These are phyloP conservation scores for Elaeis oleifera DNA, from an alignment of 202 grass and related monocot species.

Conservation along the genomic window DNA sequence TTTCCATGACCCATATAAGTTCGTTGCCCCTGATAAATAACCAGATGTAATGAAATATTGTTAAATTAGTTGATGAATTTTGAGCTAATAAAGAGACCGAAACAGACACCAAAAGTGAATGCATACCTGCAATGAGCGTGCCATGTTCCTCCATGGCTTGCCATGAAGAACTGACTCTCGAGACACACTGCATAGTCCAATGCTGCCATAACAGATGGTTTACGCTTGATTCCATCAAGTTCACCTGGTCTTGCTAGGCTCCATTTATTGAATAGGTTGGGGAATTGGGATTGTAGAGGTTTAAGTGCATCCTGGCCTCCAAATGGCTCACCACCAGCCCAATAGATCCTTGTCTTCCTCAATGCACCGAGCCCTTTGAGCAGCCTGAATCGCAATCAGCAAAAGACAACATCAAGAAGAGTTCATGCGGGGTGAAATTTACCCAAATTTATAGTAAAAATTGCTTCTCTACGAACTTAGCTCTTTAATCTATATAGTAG, in stretches of 20 bases:
- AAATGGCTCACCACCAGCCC: conserved; percentile 38
- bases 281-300: conserved; percentile 14
- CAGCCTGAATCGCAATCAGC: conserved; percentile 15
- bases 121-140: conserved; percentile 21
- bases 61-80: not conserved
- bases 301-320: conserved; percentile 19
- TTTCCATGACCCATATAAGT: conserved; percentile 31
- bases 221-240: conserved; percentile 20
- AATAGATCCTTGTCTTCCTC: conserved; percentile 29
- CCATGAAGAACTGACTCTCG: conserved; percentile 28
- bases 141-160: conserved; percentile 43
- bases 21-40: conserved; percentile 27
- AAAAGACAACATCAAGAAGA: no score
- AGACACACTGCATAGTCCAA: conserved; percentile 33
- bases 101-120: not conserved
- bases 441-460: no score
- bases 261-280: conserved; percentile 38
- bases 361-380: conserved; percentile 26
- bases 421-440: no score
- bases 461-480: no score
- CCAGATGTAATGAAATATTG: not conserved
- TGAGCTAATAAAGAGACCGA: not conserved
- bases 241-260: conserved; percentile 7
- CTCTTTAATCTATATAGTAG: no score
- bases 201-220: conserved; percentile 31